Evolutionary conservation across 805 yeast species (phyloP), one percentile per base, ranked within the genome.

Genomic region (Kuraishia ogatae): DNA sequence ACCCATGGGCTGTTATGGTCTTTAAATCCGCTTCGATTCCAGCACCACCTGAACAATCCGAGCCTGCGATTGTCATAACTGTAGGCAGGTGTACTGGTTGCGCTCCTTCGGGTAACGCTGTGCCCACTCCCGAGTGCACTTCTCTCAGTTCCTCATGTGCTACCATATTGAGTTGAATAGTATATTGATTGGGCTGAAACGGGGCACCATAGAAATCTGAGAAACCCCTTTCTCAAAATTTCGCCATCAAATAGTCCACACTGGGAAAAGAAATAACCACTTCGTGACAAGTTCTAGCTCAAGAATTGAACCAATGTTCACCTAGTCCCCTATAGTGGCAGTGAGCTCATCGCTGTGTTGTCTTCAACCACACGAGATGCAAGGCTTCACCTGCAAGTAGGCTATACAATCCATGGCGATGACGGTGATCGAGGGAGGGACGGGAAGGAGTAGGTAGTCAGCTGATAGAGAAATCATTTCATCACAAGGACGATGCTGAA

Each of bases 11-110:
- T 1, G 87, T 77, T 54, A 90, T 80, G 1, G 97, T 83, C 69
- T 90, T 90, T 48, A 90, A 65, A 66, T 90, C 97, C 0, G 97
- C 97, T 66, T 90, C 97, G 50, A 90, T 84, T 2, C 97, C 97
- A 1, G 97, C 97, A 4, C 97, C 97, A 2, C 97, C 97, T 2
- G 96, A 86, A 49, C 84, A 80, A 66, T 90, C 97, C 0, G 93
- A 85, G 0, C 96, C 96, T 2, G 91, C 90, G 50, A 79, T 71
- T 0, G 80, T 74, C 55, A 79, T 62, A 1, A 79, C 81, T 0
- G 72, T 70, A 2, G 75, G 73, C 23, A 75, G 21, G 28, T 21
- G 35, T 26, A 49, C 43, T 26, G 29, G 5, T 15, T 35, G 4
- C 13, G 17, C 43, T 10, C n/a, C 43, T 35, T 35, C 17, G 13